Percentiles rank a stretch among this genome's conserved stretches.
Conservation (phyloP, 1,284 basidiomycete species). For the Ustilago nuda region DNA sequence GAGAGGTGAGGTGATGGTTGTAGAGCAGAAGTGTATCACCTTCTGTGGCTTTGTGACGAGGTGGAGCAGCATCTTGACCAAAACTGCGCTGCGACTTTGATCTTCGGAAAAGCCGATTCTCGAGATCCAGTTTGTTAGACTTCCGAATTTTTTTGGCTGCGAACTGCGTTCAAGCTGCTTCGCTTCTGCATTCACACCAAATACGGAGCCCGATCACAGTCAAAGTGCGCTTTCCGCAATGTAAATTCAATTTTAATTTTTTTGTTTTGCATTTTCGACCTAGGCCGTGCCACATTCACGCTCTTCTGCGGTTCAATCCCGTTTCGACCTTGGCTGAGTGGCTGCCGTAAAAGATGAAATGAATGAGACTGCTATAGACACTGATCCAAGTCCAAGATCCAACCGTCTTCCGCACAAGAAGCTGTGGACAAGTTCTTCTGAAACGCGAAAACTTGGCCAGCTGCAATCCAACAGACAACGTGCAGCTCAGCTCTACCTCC, state of each 20-base stretch:
- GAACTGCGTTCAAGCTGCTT: neutral
- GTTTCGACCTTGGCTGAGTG: too few species aligned
- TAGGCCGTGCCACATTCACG: slow-evolving; percentile 1
- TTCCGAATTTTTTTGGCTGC: neutral
- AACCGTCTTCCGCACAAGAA: neutral
- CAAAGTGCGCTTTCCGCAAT: slow-evolving; percentile 5
- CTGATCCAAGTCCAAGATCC: neutral
- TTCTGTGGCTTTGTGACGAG: neutral
- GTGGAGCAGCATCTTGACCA: slow-evolving; percentile 2
- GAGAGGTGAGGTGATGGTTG: slow-evolving; percentile 6
- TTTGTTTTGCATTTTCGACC: neutral
- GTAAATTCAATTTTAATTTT: neutral
- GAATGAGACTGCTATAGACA: slow-evolving; percentile 15
- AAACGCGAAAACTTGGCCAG: slow-evolving; percentile 6
- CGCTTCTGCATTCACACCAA: neutral
- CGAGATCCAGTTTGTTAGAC: slow-evolving; percentile 16
- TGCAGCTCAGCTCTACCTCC: slow-evolving; percentile 7
- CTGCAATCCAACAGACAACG: neutral
- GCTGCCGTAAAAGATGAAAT: neutral
- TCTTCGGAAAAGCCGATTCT: slow-evolving; percentile 18
- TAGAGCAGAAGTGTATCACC: neutral
- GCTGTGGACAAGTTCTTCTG: slow-evolving; percentile 13
- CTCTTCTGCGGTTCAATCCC: neutral
- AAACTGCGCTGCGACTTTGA: slow-evolving; percentile 10
- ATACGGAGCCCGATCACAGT: slow-evolving; percentile 21